Evolutionary conservation across 305 asterid species (phyloP).

Genomic region (Fraxinus platypoda): DNA sequence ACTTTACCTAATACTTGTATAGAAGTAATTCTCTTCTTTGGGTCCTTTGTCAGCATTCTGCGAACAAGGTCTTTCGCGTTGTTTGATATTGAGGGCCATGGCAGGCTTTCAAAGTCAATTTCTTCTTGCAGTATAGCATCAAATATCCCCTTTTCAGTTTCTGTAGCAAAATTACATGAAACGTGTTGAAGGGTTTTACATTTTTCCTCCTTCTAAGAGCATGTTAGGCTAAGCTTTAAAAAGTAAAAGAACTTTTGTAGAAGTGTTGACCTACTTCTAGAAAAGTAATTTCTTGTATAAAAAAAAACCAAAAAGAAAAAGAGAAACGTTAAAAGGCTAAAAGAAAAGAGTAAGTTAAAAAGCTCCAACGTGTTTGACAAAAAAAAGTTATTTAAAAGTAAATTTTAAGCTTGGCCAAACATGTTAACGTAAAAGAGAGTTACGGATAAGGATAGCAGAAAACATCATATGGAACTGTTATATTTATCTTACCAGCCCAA

Average conservation of each 20-base stretch:
- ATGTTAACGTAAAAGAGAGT: background rate
- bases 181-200: background rate
- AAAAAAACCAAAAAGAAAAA: background rate
- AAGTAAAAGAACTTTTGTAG: background rate
- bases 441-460: background rate
- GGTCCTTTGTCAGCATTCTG: slow-evolving; percentile 63
- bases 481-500: slow-evolving; percentile 62
- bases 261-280: background rate
- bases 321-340: background rate
- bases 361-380: background rate
- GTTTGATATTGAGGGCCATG: slow-evolving; percentile 63
- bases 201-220: background rate
- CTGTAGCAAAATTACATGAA: slow-evolving; percentile 32
- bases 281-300: background rate
- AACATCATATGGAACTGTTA: background rate
- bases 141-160: slow-evolving; percentile 71
- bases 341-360: background rate
- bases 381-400: background rate
- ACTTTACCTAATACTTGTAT: slow-evolving; percentile 59
- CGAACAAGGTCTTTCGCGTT: slow-evolving; percentile 67
- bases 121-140: slow-evolving; percentile 67
- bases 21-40: slow-evolving; percentile 55
- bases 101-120: slow-evolving; percentile 60
- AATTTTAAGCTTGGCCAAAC: background rate
- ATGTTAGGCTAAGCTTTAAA: background rate